Base-by-base conservation (phyloP, 1,139 yeast genomes). In the Blastobotrys persicus region DNA sequence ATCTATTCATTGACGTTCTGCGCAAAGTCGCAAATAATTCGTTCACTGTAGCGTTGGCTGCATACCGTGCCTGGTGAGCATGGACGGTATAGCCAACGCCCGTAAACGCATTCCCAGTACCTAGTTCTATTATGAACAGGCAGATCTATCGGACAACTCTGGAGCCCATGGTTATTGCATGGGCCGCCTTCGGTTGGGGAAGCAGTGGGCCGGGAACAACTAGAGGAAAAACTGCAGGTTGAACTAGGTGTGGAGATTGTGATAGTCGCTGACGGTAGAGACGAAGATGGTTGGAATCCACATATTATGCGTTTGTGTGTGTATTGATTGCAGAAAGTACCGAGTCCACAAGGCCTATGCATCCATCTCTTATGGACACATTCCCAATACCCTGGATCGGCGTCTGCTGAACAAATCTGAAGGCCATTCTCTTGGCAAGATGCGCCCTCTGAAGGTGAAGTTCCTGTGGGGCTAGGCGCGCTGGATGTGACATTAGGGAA, bases 21-120 rank as follows among this genome's bases (percentile, higher is more conserved):
- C 3, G 26, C 41, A 37, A 37, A 37, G n/a, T 37, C 41, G n/a
- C 41, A 37, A 12, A 37, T 28, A 18, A 37, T 37, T 12, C 28
- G 13, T 4, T 37, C 19, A 28, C 41, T 18, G 28, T 37, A 37
- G 4, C 12, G 11, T 23, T 37, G 41, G 28, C 19, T 37, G 41
- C 41, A 37, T 9, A 37, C 28, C 4, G 41, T 37, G 7, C 41
- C 41, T 2, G 41, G 28, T 3, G 31, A 26, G 19, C 41, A 37
- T 37, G 41, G 41, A 7, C 41, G 14, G 28, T 37, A 37, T 14
- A 37, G 11, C 41, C 41, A 37, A 18, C n/a, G 17, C 7, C 26
- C 18, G 19, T 37, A 18, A 9, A 37, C 28, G 14, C 41, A 37
- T 19, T 37, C 41, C 41, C 41, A 37, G 19, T 37, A 37, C 6